Evolutionary conservation across 805 yeast species (phyloP), one percentile per base, ranked within the genome.

Genomic region (Torulaspora franciscae): DNA sequence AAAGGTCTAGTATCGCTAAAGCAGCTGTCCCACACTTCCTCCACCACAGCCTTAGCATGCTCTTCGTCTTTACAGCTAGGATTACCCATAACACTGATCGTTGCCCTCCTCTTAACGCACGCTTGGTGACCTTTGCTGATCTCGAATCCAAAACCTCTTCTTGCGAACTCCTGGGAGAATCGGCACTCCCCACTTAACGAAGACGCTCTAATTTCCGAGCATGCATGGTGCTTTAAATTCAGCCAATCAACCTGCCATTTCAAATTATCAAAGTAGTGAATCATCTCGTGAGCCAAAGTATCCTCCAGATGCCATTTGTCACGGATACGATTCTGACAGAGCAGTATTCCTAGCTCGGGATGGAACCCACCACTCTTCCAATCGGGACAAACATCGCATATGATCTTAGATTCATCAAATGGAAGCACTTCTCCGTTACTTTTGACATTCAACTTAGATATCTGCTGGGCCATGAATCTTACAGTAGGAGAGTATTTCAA

Each of bases 1-100:
- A 88, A 93, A 1, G 99, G 99, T 58, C 99, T 73, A 1, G 98
- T 91, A 60, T 93, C 99, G 57, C 81, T 83, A 62, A 89, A 93
- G 63, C 99, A 93, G 37, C 91, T 82, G 50, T 82, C 83, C 83
- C 95, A 93, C 5, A 93, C 98, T 53, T 85, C 83, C 50, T 85
- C 80, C 3, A 93, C 96, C 4, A 80, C 84, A 49, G 74, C 73
- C 46, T 77, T 80, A 0, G 99, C 99, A 49, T 83, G 83, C 36
- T 80, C 82, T 46, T 74, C 72, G 53, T 74, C 75, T 50, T 77
- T 73, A 62, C 99, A 93, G 40, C 73, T 75, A 2, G 98, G 98
- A 64, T 93, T 91, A 0, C 85, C 93, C 58, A 74, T 67, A 7
- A 93, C 96, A 46, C 95, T 84, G 30, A 91, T 66, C 1, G 80